Conservation (phyloP, 2,329 filamentous ascomycete species). For the Sphaerulina vaccinii region DNA sequence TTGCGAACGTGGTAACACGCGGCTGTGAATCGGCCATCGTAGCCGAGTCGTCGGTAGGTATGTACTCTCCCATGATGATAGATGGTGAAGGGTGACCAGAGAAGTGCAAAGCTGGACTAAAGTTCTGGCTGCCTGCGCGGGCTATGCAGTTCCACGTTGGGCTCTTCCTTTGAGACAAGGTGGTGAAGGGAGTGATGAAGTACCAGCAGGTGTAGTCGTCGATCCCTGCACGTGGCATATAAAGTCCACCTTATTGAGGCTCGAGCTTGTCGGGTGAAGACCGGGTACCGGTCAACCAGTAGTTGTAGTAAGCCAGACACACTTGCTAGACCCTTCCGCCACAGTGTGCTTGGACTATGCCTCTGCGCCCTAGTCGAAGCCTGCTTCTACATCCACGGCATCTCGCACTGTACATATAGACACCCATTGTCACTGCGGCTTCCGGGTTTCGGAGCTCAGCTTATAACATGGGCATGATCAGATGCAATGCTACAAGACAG, state of each 20-base stretch:
- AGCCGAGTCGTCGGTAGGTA: not conserved
- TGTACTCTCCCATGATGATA: not conserved
- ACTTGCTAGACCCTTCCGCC: not conserved
- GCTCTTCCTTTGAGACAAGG: not conserved
- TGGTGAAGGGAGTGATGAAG: not conserved
- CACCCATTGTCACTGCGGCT: not conserved
- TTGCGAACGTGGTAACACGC: slow-evolving; percentile 18
- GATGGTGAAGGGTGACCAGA: not conserved
- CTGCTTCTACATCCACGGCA: too few relatives aligned
- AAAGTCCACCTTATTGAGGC: not conserved
- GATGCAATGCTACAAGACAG: not conserved
- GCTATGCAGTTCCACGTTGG: not conserved
- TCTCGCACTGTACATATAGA: not conserved
- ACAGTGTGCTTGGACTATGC: too few relatives aligned
- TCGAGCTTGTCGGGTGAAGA: not conserved
- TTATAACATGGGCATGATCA: not conserved
- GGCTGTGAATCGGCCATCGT: not conserved
- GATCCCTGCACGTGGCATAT: not conserved
- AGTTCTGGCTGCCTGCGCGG: not conserved
- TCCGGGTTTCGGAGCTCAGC: not conserved
- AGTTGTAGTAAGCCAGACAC: not conserved
- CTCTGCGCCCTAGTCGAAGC: too few relatives aligned
- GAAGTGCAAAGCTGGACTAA: not conserved
- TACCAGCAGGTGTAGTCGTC: not conserved
- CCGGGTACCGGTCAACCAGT: not conserved